Conservation (phyloP, 371 early-diverging fungal genomes). For the Thermomucor indicae-seudaticae region DNA sequence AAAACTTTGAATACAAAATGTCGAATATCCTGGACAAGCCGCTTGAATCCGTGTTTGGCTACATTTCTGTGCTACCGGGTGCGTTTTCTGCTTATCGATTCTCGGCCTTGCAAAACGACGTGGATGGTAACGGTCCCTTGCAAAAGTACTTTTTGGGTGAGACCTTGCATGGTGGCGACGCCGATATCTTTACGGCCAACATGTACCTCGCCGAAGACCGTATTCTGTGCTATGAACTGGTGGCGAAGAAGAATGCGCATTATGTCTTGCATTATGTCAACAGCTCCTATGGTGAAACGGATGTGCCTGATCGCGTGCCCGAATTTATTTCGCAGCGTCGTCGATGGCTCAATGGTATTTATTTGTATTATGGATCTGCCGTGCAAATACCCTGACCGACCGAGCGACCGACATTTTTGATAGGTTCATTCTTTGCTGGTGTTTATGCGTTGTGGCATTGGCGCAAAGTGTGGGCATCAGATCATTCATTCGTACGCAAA, state of each 20-base stretch:
- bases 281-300: conserved; percentile 77
- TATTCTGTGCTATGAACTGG: conserved; percentile 85
- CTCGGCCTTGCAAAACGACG: conserved; percentile 65
- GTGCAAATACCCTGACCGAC: no score
- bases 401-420: no score
- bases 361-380: no score
- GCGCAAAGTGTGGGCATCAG: conserved; percentile 68
- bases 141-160: conserved; percentile 80
- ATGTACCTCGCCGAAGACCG: no score
- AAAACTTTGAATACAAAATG: conserved; percentile 88
- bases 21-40: conserved; percentile 87
- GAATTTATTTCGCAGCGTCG: conserved; percentile 92
- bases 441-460: conserved; percentile 82
- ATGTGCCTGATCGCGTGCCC: conserved; percentile 80
- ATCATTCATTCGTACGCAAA: conserved; percentile 61
- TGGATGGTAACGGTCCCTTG: conserved; percentile 59
- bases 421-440: conserved; percentile 93
- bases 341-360: conserved; percentile 95
- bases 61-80: conserved; percentile 82
- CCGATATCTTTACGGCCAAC: conserved; percentile 61
- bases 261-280: conserved; percentile 70
- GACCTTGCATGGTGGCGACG: conserved; percentile 53
- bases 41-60: conserved; percentile 76
- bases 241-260: conserved; percentile 68
- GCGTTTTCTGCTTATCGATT: conserved; percentile 86